Percentiles rank a stretch among this genome's conserved stretches.
phyloP scores from a whole-genome alignment of 2,329 filamentous ascomycete species.

The Leptosphaerulina australis region DNA sequence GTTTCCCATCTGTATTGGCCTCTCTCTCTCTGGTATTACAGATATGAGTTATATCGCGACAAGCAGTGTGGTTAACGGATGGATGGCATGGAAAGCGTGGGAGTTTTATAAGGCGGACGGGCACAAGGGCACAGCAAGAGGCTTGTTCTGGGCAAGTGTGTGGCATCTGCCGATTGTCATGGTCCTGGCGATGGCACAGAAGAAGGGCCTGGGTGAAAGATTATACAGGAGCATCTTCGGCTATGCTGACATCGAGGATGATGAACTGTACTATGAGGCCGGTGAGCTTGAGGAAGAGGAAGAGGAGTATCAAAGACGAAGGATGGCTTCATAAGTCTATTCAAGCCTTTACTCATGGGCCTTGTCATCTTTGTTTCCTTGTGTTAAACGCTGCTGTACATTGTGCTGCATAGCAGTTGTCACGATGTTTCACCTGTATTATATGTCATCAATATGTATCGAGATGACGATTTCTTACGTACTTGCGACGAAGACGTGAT shows the following conservation, averaged over 20 bases:
- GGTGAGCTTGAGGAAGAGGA: slow-evolving; percentile 38
- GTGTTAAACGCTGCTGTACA: too few species aligned
- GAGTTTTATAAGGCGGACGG: slow-evolving; percentile 81
- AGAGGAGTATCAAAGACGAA: not conserved
- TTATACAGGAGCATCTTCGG: slow-evolving; percentile 43
- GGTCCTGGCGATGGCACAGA: slow-evolving; percentile 87
- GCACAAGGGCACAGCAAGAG: slow-evolving; percentile 77
- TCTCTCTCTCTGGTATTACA: slow-evolving; percentile 81
- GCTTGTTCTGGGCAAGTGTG: slow-evolving; percentile 95
- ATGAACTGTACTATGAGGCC: slow-evolving; percentile 43
- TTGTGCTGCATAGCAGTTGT: too few species aligned
- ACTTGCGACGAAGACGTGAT: too few species aligned
- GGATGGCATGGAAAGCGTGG: slow-evolving; percentile 81
- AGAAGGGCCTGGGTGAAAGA: slow-evolving; percentile 70
- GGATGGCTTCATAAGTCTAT: too few species aligned
- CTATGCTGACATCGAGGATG: slow-evolving; percentile 39
- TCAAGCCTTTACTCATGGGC: too few species aligned
- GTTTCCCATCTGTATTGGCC: slow-evolving; percentile 80
- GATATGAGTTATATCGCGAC: slow-evolving; percentile 84
- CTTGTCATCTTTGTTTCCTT: too few species aligned
- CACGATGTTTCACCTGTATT: not conserved
- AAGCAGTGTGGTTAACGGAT: slow-evolving; percentile 80
- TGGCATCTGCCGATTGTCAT: slow-evolving; percentile 93
- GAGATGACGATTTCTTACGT: too few species aligned
- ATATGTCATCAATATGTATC: slow-evolving; percentile 1